phyloP scores from a whole-genome alignment of 2,329 filamentous ascomycete genomes.

The Cercospora brassicicola region DNA sequence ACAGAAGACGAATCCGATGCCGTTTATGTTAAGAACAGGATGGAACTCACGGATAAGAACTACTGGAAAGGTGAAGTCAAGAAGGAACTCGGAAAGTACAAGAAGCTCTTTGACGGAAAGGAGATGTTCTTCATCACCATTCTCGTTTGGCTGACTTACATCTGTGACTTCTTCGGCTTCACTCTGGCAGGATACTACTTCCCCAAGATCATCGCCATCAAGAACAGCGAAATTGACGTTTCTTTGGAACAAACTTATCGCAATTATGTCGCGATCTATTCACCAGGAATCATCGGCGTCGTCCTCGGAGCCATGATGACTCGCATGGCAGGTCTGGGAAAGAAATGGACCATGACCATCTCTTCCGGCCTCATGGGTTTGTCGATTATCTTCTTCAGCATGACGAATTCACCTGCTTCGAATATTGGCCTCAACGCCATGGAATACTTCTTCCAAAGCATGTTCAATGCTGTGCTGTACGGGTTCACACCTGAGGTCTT shows the following conservation, averaged over 20 bases:
- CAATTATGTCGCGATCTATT: slow-evolving; percentile 57
- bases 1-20: slow-evolving; percentile 5
- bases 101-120: slow-evolving; percentile 47
- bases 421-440: slow-evolving; percentile 54
- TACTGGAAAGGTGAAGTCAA: slow-evolving; percentile 38
- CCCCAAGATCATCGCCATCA: slow-evolving; percentile 53
- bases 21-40: not conserved
- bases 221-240: slow-evolving; percentile 50
- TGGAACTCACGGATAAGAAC: slow-evolving; percentile 9
- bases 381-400: slow-evolving; percentile 49
- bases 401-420: slow-evolving; percentile 48
- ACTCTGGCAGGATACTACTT: slow-evolving; percentile 52
- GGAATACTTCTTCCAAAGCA: slow-evolving; percentile 55
- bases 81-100: slow-evolving; percentile 47
- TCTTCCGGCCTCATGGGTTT: slow-evolving; percentile 47
- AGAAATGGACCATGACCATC: slow-evolving; percentile 50
- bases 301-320: slow-evolving; percentile 54
- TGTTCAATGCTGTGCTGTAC: slow-evolving; percentile 56
- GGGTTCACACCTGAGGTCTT: slow-evolving; percentile 56
- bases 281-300: slow-evolving; percentile 55
- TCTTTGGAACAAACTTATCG: slow-evolving; percentile 53
- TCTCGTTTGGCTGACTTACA: slow-evolving; percentile 54
- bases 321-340: slow-evolving; percentile 46
- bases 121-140: slow-evolving; percentile 49
- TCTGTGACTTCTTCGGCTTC: slow-evolving; percentile 54